phyloP scores from a whole-genome alignment of 2,329 filamentous ascomycete species.

The Capronia epimyces region DNA sequence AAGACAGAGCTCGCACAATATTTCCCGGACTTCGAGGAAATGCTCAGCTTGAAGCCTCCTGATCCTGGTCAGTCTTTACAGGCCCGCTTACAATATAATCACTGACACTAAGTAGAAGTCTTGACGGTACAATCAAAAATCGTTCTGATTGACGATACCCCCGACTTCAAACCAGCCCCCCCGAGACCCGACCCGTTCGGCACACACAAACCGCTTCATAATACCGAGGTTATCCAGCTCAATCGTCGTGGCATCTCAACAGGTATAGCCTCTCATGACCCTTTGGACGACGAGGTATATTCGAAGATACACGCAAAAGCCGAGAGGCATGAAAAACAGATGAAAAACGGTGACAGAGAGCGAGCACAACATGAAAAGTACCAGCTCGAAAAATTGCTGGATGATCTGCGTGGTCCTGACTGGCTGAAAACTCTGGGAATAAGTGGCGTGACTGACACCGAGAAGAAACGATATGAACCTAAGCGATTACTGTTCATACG shows the following conservation, averaged over 20 bases:
- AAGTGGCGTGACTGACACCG: constrained; percentile 73
- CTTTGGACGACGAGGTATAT: constrained; percentile 53
- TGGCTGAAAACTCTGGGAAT: constrained; percentile 92
- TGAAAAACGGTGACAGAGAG: constrained; percentile 63
- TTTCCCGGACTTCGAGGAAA: constrained; percentile 89
- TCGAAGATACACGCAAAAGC: constrained; percentile 55
- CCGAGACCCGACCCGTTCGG: constrained; percentile 29
- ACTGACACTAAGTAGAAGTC: constrained; percentile 53
- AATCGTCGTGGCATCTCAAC: not conserved
- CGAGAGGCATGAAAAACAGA: constrained; percentile 62
- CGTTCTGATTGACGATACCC: constrained; percentile 59
- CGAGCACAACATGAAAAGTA: constrained; percentile 62
- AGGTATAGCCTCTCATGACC: constrained; percentile 42
- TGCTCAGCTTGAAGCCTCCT: constrained; percentile 78
- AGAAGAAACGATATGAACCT: constrained; percentile 79
- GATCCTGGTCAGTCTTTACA: constrained; percentile 61
- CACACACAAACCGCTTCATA: constrained; percentile 36
- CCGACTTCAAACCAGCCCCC: constrained; percentile 19
- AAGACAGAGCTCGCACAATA: constrained; percentile 89
- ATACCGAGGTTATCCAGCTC: constrained; percentile 43
- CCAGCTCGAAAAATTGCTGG: constrained; percentile 63
- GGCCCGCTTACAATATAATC: constrained; percentile 8
- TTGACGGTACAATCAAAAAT: constrained; percentile 69
- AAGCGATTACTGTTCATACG: constrained; percentile 79
- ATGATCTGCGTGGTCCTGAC: constrained; percentile 81